Evolutionary conservation across 2,329 filamentous ascomycete species (phyloP), one percentile per base, ranked within the genome.

Genomic region (Aspergillus sojae): DNA sequence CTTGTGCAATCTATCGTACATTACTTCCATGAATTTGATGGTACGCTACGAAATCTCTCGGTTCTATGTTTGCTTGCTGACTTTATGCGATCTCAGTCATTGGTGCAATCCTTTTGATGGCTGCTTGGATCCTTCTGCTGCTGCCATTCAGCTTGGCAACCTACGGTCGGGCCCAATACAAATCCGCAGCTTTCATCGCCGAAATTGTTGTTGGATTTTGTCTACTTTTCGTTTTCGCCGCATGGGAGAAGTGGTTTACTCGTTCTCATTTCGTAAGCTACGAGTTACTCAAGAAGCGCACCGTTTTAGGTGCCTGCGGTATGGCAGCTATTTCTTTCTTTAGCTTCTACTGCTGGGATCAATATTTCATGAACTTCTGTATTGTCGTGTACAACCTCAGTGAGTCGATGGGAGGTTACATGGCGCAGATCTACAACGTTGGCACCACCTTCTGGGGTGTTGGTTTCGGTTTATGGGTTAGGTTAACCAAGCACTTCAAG

Each of bases 21-120:
- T 71, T 89, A 89, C 73, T 71, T 82, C n/a, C 78, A 85, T 50
- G 85, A 91, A 67, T 89, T 91, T 65, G 89, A 92, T 71, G 71
- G 82, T 83, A 70, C 57, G 55, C 64, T 30, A 11, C 12, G 3
- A 54, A 54, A 14, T 10, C n/a, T 55, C n/a, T 5, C 28, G 10
- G 5, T 39, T 26, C 12, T 39, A 5, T 26, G 32, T 9, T 19
- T 32, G 10, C 1, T 39, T 26, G 19, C 32, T 55, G 23, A 55
- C 48, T 26, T 19, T 14, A 10, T 14, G 11, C 26, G 34, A 14
- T 28, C 21, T 45, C 11, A 71, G 69, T 71, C 11, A 55, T 72
- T 23, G 70, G 70, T n/a, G 69, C 64, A 21, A 81, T 89, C n/a
- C 77, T 91, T 1, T 79, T 91, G 52, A 84, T 85, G 58, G 81